Base-by-base conservation (phyloP, 176 grass and related monocot species). In the Thinopyrum elongatum region DNA sequence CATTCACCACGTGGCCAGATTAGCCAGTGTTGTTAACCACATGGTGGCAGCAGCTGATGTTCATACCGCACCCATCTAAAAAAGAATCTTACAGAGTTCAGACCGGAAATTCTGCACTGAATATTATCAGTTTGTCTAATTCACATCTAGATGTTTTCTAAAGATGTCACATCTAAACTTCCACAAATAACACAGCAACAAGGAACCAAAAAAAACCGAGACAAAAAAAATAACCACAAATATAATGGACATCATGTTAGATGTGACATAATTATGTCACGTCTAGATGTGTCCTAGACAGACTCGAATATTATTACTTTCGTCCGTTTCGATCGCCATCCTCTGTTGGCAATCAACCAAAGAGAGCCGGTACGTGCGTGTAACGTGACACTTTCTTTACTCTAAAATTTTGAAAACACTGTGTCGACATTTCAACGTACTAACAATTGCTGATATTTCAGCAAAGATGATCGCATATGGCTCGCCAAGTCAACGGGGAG, bases 401-500 rank as follows among this genome's bases (percentile, higher is more conserved):
- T 53, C 16, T 16, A 2, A 3, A 3, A 1, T 34, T 67, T 34
- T 34, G 1, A 69, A 36, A 68, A 17, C 21, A 17, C 14, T 0
- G 69, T 68, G 46, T 85, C 69, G 47, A 80, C 46, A 68, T 80
- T 34, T 35, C 23, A n/a, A 29, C 76, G 65, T 74, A 55, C 22
- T n/a, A n/a, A n/a, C 58, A 6, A 47, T 36, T 71, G 86, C 2
- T 29, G 19, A 55, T 5, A 57, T 80, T 76, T 58, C 6, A 21
- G 60, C 27, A 63, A 30, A 74, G 25, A 57, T 8, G 42, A 72
- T 25, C 73, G 53, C 39, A 22, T 22, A 9, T 22, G 55, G 55
- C 9, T 58, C 55, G 0, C 55, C 55, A 9, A 9, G 55, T 58
- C 55, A 21, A 58, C 55, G 55, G 55, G 55, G 55, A 58, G 55